These are phyloP conservation scores for Fonsecaea pugnacius DNA, from an alignment of 2,329 filamentous ascomycete genomes.

Conservation along the genomic window DNA sequence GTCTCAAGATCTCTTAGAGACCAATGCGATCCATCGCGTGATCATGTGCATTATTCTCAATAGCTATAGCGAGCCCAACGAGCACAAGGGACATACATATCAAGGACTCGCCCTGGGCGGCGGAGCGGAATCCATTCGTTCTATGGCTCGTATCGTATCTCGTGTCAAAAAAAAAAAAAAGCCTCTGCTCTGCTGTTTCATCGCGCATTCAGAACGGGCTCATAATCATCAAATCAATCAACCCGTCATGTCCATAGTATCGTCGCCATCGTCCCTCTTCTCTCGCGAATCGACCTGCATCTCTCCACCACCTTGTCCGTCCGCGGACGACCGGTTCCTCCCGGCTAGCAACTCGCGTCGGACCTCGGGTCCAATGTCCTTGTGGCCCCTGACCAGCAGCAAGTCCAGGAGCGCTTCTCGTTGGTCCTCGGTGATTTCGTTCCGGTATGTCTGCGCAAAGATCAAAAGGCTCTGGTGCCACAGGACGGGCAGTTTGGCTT, in stretches of 20 bases:
- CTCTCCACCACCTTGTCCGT: slow-evolving; percentile 61
- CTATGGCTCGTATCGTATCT: background rate
- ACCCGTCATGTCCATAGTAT: slow-evolving; percentile 35
- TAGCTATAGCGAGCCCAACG: too few relatives aligned
- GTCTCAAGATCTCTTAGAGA: slow-evolving; percentile 12
- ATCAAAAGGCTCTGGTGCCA: slow-evolving; percentile 94
- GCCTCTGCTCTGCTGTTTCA: background rate
- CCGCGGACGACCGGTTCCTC: slow-evolving; percentile 74
- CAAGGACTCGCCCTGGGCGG: background rate
- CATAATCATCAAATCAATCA: background rate
- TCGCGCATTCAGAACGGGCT: background rate
- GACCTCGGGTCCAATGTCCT: slow-evolving; percentile 87
- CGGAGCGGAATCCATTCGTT: background rate
- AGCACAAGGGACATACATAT: background rate
- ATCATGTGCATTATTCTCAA: background rate
- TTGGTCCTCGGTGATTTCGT: slow-evolving; percentile 95
- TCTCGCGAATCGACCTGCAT: slow-evolving; percentile 92
- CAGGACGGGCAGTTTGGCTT: slow-evolving; percentile 77
- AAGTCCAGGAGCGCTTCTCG: slow-evolving; percentile 88
- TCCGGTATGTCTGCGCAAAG: slow-evolving; percentile 92
- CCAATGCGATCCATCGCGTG: slow-evolving; percentile 13
- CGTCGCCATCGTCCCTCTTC: slow-evolving; percentile 41
- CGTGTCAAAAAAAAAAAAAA: background rate
- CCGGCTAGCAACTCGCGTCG: slow-evolving; percentile 86
- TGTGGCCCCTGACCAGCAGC: slow-evolving; percentile 80